phyloP scores from a whole-genome alignment of 2,329 filamentous ascomycete genomes.

The Xylariaceae sp. region DNA sequence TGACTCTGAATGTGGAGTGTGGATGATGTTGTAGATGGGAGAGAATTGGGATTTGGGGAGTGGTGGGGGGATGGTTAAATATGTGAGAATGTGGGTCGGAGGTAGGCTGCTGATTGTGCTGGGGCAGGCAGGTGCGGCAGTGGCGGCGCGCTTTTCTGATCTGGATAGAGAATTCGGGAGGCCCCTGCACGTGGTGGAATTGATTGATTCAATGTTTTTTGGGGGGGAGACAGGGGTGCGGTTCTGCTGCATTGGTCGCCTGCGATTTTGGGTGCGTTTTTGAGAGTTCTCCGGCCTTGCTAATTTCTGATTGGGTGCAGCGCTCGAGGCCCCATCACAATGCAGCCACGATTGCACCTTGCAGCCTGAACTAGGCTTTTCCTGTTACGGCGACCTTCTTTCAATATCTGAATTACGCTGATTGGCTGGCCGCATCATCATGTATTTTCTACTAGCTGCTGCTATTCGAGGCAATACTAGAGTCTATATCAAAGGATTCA shows the following conservation, averaged over 20 bases:
- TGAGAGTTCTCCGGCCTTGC: conserved; percentile 5
- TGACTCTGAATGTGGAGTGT: conserved; percentile 17
- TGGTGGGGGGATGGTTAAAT: conserved; percentile 26
- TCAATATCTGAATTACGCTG: too few species aligned
- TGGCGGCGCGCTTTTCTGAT: conserved; percentile 1
- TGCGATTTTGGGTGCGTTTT: conserved; percentile 25
- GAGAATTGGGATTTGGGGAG: conserved; percentile 17
- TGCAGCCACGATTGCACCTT: too few species aligned
- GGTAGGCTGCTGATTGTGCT: conserved; percentile 23
- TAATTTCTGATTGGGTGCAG: conserved; percentile 25
- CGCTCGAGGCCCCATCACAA: neutral
- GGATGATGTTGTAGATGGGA: conserved; percentile 19
- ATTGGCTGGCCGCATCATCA: too few species aligned
- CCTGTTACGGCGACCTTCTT: too few species aligned
- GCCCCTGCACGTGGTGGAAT: conserved; percentile 14
- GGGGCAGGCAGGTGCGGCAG: neutral
- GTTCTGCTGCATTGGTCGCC: conserved; percentile 20
- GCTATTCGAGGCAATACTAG: too few species aligned
- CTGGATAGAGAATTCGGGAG: conserved; percentile 8
- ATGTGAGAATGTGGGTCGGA: conserved; percentile 13
- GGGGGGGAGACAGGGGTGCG: conserved; percentile 25
- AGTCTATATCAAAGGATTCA: too few species aligned
- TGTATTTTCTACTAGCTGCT: too few species aligned
- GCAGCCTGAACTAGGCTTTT: too few species aligned
- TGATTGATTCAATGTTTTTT: conserved; percentile 18